These are phyloP conservation scores for Ilyonectria destructans DNA, from an alignment of 2,329 filamentous ascomycete genomes.

Conservation along the genomic window DNA sequence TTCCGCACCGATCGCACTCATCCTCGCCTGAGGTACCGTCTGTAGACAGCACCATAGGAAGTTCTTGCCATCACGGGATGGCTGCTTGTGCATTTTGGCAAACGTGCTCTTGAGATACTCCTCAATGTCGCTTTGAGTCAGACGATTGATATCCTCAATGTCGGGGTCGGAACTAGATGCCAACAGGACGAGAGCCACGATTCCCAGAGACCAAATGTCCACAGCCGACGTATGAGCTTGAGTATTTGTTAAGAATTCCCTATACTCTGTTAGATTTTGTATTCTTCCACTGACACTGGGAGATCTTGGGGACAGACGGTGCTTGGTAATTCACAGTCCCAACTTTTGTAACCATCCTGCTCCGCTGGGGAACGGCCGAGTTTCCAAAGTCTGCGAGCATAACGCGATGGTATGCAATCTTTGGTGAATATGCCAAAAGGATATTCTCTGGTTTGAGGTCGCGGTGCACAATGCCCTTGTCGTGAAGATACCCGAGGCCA, in stretches of 20 bases:
- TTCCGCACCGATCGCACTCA: conserved; percentile 50
- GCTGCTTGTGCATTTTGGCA: conserved; percentile 30
- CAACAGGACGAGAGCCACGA: conserved; percentile 60
- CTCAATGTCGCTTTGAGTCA: conserved; percentile 48
- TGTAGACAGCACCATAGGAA: conserved; percentile 56
- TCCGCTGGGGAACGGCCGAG: conserved; percentile 60
- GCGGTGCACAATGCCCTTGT: conserved; percentile 66
- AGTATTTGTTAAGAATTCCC: conserved; percentile 55
- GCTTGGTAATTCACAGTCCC: conserved; percentile 66
- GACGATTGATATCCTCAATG: conserved; percentile 47
- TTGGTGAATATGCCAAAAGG: conserved; percentile 64
- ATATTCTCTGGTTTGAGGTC: conserved; percentile 72
- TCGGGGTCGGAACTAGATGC: conserved; percentile 41
- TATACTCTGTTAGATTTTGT: conserved; percentile 44
- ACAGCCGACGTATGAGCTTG: conserved; percentile 56
- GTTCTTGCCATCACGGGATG: conserved; percentile 47
- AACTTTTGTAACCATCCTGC: conserved; percentile 61
- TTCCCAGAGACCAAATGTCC: conserved; percentile 70
- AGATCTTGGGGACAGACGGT: conserved; percentile 59
- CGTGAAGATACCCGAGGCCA: conserved; percentile 65
- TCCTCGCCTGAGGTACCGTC: conserved; percentile 45
- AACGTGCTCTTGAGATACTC: conserved; percentile 37
- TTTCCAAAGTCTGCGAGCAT: conserved; percentile 70
- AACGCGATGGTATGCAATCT: conserved; percentile 60
- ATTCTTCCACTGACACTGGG: background rate